Conservation (phyloP, 306 rosid genomes). For the Prunus mume region DNA sequence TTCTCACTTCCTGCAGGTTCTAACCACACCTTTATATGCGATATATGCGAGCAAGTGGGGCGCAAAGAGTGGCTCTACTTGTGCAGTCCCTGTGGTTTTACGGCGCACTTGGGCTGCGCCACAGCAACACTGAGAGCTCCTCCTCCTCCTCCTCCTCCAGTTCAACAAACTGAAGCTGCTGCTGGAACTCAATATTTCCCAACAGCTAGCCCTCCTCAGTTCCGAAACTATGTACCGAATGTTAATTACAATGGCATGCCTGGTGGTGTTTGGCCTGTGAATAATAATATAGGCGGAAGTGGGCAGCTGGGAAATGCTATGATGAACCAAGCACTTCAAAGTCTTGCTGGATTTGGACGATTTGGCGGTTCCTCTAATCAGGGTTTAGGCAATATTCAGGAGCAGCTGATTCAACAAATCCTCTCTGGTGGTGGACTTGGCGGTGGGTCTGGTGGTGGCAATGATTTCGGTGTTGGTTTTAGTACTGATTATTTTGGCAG, state of each 20-base stretch:
- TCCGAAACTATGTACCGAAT: neutral
- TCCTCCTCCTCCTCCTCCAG: neutral
- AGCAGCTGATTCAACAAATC: neutral
- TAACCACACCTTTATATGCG: neutral
- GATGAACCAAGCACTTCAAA: neutral
- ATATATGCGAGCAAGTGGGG: neutral
- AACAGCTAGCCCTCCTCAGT: neutral
- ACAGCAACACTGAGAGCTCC: neutral
- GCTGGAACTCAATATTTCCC: neutral
- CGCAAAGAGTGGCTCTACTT: conserved; percentile 9
- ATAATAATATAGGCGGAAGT: neutral
- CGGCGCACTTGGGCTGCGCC: conserved; percentile 4
- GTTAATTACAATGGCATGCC: neutral
- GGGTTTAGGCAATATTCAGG: neutral
- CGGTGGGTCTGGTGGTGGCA: neutral
- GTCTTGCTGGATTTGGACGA: neutral
- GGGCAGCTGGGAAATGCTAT: neutral
- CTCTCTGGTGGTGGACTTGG: neutral
- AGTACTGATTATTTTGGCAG: neutral
- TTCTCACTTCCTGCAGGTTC: neutral
- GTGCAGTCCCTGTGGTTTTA: conserved; percentile 2
- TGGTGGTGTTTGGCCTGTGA: too few relatives aligned
- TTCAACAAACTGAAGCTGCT: neutral
- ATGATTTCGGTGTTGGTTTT: neutral
- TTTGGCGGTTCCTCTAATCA: neutral